phyloP scores from a whole-genome alignment of 2,329 filamentous ascomycete genomes.

The Exophiala xenobiotica region DNA sequence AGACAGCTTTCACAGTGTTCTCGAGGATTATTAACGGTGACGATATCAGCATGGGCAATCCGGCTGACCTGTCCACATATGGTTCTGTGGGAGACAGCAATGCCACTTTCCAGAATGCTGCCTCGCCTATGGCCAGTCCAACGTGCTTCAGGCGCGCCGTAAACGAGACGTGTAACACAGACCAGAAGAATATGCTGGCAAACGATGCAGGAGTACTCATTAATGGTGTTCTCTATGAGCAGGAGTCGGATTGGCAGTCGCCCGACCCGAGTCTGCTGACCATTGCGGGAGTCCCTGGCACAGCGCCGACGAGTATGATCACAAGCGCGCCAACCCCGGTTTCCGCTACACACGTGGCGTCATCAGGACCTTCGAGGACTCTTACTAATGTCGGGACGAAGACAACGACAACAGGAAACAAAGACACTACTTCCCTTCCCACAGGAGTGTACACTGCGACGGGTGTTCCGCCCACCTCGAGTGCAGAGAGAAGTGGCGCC shows the following conservation, averaged over 20 bases:
- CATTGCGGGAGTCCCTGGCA: conserved; percentile 33
- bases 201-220: conserved; percentile 56
- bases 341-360: not conserved
- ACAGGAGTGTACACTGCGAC: conserved; percentile 38
- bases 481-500: conserved; percentile 2
- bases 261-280: conserved; percentile 33
- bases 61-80: conserved; percentile 54
- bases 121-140: conserved; percentile 49
- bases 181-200: conserved; percentile 50
- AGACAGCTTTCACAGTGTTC: conserved; percentile 56
- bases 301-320: conserved; percentile 29
- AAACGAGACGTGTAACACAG: conserved; percentile 52
- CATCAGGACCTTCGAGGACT: not conserved
- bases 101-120: conserved; percentile 56
- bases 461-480: conserved; percentile 22
- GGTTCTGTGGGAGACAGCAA: conserved; percentile 58
- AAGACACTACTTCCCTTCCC: conserved; percentile 17
- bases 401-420: not conserved
- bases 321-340: conserved; percentile 14
- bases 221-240: conserved; percentile 58
- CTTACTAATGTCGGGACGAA: not conserved
- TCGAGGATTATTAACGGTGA: conserved; percentile 51
- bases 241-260: conserved; percentile 38
- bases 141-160: conserved; percentile 63
- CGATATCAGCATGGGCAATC: conserved; percentile 51